Percentiles rank a stretch among this genome's conserved stretches.
These are phyloP conservation scores for Juglanconis sp. DNA, from an alignment of 2,329 filamentous ascomycete genomes.

Conservation along the genomic window DNA sequence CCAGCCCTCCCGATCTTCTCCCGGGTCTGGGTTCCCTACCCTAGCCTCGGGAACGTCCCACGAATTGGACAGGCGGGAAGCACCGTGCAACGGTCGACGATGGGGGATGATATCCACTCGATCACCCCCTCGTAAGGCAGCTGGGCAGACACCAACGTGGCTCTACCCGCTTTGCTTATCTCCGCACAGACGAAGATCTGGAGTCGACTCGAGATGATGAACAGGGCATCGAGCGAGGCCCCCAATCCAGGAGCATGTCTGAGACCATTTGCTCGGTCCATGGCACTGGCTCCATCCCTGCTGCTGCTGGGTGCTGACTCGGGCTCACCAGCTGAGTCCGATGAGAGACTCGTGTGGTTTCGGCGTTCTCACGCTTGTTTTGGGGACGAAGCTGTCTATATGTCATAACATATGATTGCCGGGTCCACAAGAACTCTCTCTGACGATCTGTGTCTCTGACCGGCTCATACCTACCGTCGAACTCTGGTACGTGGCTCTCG, in stretches of 20 bases:
- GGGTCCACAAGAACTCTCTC: neutral
- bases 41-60: conserved; percentile 4
- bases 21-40: neutral
- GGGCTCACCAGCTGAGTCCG: neutral
- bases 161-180: neutral
- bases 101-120: conserved; percentile 1
- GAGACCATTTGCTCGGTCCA: conserved; percentile 13
- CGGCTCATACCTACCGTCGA: neutral
- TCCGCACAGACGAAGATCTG: neutral
- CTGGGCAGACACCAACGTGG: conserved; percentile 2
- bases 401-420: neutral
- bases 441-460: neutral
- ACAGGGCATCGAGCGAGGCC: neutral
- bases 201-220: neutral
- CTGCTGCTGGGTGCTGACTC: conserved; percentile 13
- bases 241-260: conserved; percentile 8
- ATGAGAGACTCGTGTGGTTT: conserved; percentile 10
- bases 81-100: neutral
- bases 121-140: conserved; percentile 3
- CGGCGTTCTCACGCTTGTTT: conserved; percentile 7
- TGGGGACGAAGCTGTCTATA: neutral
- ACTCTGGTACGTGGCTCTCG: neutral
- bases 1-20: neutral
- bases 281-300: conserved; percentile 4
- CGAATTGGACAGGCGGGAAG: neutral